A percentile compares a stretch with the other conserved stretches of the same genome.
These are phyloP conservation scores for Phytophthora pisi DNA, from an alignment of 352 stramenopile genomes.

Conservation along the genomic window DNA sequence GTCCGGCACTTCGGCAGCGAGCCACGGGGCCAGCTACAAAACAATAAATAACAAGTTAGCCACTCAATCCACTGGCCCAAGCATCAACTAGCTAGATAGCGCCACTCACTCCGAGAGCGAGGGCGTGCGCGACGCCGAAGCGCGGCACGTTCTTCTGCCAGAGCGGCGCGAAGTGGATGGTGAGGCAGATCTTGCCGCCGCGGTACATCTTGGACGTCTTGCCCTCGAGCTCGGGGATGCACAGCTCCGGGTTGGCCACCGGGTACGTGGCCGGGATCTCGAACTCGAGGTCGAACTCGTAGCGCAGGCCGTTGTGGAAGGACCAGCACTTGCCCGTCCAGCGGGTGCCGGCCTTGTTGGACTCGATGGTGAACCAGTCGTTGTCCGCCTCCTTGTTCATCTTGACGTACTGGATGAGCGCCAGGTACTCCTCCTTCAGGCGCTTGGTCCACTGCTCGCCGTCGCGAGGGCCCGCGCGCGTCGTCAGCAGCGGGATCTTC, in stretches of 20 bases:
- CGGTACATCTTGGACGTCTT: conserved; percentile 94
- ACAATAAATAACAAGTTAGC: background rate
- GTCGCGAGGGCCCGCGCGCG: conserved; percentile 78
- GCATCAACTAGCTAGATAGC: background rate
- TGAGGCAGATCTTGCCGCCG: conserved; percentile 89
- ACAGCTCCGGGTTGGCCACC: conserved; percentile 83
- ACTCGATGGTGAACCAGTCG: conserved; percentile 91
- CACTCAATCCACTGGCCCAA: background rate
- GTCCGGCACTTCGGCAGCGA: conserved; percentile 86
- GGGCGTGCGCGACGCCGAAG: conserved; percentile 86
- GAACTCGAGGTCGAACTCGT: conserved; percentile 89
- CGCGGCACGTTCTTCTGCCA: conserved; percentile 90
- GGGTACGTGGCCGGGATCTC: conserved; percentile 87
- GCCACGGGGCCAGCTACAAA: conserved; percentile 81
- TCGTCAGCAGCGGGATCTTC: conserved; percentile 85
- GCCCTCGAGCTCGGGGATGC: conserved; percentile 86
- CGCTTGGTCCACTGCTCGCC: conserved; percentile 81
- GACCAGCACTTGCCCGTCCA: conserved; percentile 91
- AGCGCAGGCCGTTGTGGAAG: conserved; percentile 85
- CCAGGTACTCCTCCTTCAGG: conserved; percentile 88
- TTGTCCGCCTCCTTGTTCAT: conserved; percentile 91
- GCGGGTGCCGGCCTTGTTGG: conserved; percentile 81
- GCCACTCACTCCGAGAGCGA: conserved; percentile 75
- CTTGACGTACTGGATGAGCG: conserved; percentile 90
- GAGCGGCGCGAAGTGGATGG: conserved; percentile 89